Percentiles rank a stretch among this genome's conserved stretches.
Conservation (phyloP, 23 red algal species). For the Cyanidioschyzon merolae region DNA sequence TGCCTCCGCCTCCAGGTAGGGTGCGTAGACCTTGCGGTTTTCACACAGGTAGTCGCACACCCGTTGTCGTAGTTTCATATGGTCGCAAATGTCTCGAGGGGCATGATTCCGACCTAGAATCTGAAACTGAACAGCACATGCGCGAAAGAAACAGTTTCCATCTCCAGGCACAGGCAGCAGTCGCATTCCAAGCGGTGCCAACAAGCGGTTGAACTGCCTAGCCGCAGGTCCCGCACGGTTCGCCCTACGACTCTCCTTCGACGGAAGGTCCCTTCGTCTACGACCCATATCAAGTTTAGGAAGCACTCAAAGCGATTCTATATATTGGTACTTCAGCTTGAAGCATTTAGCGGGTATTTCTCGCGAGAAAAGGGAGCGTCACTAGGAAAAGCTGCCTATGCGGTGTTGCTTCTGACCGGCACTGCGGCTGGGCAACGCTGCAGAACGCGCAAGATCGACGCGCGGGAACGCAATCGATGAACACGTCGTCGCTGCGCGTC, state of each 20-base stretch:
- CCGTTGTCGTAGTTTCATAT: neutral
- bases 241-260: neutral
- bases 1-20: slow-evolving; percentile 3
- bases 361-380: no score
- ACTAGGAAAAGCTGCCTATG: no score
- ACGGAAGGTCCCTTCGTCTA: neutral
- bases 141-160: slow-evolving; percentile 14
- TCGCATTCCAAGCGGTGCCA: neutral
- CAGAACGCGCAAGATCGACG: no score
- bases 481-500: no score
- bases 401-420: no score
- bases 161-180: neutral
- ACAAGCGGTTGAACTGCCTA: neutral
- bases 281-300: neutral
- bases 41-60: neutral
- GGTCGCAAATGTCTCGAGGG: neutral
- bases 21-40: neutral
- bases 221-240: neutral
- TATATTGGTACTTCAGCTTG: no score
- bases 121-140: neutral
- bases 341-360: no score
- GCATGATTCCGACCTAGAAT: neutral
- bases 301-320: no score
- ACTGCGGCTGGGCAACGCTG: no score
- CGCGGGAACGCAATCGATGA: no score